Evolutionary conservation across 352 stramenopile species (phyloP).

Genomic region (Peronospora farinosa): DNA sequence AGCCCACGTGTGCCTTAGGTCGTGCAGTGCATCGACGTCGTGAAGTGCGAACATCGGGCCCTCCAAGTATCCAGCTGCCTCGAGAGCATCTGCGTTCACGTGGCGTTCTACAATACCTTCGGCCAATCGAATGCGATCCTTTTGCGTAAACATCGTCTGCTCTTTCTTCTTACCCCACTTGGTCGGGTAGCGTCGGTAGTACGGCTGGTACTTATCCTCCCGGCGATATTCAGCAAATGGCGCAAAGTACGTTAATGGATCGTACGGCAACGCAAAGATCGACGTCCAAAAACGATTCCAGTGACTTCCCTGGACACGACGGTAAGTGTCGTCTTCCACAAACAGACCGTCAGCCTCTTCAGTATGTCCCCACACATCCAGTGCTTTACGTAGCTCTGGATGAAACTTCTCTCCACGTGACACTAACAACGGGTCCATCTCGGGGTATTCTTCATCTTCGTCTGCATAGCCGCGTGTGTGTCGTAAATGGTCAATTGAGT

Average conservation of each 20-base stretch:
- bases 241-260: slow-evolving; percentile 76
- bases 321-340: slow-evolving; percentile 40
- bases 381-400: slow-evolving; percentile 40
- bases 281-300: slow-evolving; percentile 44
- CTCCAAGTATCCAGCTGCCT: slow-evolving; percentile 45
- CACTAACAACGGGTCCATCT: slow-evolving; percentile 73
- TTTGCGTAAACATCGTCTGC: slow-evolving; percentile 74
- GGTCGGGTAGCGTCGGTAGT: slow-evolving; percentile 75
- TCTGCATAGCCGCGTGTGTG: slow-evolving; percentile 35
- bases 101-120: slow-evolving; percentile 67
- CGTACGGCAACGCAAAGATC: slow-evolving; percentile 60
- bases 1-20: slow-evolving; percentile 73
- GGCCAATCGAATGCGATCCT: slow-evolving; percentile 71
- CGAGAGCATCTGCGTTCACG: slow-evolving; percentile 66
- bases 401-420: slow-evolving; percentile 59
- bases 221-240: slow-evolving; percentile 71
- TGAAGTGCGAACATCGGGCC: slow-evolving; percentile 86
- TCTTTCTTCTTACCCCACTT: slow-evolving; percentile 63
- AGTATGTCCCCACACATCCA: slow-evolving; percentile 66
- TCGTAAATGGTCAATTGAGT: slow-evolving; percentile 55
- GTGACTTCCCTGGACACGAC: slow-evolving; percentile 14
- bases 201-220: slow-evolving; percentile 66
- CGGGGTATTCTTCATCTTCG: slow-evolving; percentile 36
- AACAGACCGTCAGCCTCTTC: slow-evolving; percentile 68
- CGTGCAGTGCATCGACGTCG: slow-evolving; percentile 54